phyloP scores from a whole-genome alignment of 106 monocot genomes.

The Xerophyta viscosa region DNA sequence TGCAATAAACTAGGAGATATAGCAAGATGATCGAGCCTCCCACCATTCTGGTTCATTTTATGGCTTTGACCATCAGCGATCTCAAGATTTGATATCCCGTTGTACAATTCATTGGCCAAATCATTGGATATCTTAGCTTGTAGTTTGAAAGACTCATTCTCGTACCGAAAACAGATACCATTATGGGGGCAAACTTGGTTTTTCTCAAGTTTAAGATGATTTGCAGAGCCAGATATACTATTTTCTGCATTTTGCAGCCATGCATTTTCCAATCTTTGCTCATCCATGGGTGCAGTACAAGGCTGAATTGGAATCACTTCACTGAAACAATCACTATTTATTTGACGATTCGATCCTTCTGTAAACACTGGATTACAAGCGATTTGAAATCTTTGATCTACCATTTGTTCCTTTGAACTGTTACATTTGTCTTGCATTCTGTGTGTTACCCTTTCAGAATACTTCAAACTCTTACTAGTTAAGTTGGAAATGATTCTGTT shows the following conservation, averaged over 20 bases:
- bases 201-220: conserved; percentile 28
- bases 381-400: conserved; percentile 2
- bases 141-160: conserved; percentile 4
- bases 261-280: conserved; percentile 61
- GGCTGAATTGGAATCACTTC: conserved; percentile 8
- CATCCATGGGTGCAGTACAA: conserved; percentile 12
- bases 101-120: conserved; percentile 26
- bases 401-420: conserved; percentile 7
- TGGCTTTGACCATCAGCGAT: conserved; percentile 10
- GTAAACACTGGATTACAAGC: conserved; percentile 6
- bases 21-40: conserved; percentile 13
- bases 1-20: conserved; percentile 70
- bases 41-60: conserved; percentile 6
- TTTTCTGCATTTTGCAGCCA: conserved; percentile 62
- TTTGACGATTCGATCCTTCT: conserved; percentile 1
- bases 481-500: conserved; percentile 2
- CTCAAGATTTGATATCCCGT: conserved; percentile 27
- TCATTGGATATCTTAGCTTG: conserved; percentile 13
- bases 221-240: conserved; percentile 16
- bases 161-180: conserved; percentile 15
- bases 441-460: conserved; percentile 7
- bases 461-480: conserved; percentile 18
- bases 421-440: conserved; percentile 9
- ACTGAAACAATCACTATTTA: background rate
- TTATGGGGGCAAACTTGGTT: conserved; percentile 41